Conservation (phyloP, 306 rosid species). For the Astragalus glycyphyllos region DNA sequence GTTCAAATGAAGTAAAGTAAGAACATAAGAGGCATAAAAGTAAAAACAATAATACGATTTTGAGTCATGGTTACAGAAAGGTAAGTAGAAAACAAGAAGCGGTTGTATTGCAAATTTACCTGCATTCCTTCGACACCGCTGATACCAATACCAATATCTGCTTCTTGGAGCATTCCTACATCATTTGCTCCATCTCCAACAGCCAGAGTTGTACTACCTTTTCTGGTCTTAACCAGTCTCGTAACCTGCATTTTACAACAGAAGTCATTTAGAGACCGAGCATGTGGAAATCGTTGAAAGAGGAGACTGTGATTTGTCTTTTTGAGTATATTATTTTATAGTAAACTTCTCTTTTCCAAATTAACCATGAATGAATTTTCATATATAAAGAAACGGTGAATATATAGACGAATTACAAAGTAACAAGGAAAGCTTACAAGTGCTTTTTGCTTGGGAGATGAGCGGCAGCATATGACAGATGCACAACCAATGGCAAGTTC, state of each 20-base stretch:
- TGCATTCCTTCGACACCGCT: constrained; percentile 99
- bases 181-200: constrained; percentile 99
- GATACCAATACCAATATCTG: constrained; percentile 95
- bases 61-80: constrained; percentile 13
- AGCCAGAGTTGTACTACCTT: constrained; percentile 84
- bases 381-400: constrained; percentile 22
- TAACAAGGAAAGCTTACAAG: constrained; percentile 59
- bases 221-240: constrained; percentile 74
- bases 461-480: constrained; percentile 96
- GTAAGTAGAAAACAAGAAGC: not conserved
- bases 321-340: not conserved
- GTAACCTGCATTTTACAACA: constrained; percentile 66
- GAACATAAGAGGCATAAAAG: not conserved
- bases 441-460: constrained; percentile 99
- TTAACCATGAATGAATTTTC: constrained; percentile 19
- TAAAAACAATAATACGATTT: not conserved
- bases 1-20: constrained; percentile 29
- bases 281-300: constrained; percentile 28
- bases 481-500: constrained; percentile 95
- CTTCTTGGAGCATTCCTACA: constrained; percentile 99
- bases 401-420: not conserved
- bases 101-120: constrained; percentile 53
- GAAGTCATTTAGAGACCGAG: constrained; percentile 25
- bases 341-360: not conserved
- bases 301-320: constrained; percentile 7